Percentiles rank a stretch among this genome's conserved stretches.
phyloP scores from a whole-genome alignment of 208 protist genomes.

The Acanthamoeba triangularis region DNA sequence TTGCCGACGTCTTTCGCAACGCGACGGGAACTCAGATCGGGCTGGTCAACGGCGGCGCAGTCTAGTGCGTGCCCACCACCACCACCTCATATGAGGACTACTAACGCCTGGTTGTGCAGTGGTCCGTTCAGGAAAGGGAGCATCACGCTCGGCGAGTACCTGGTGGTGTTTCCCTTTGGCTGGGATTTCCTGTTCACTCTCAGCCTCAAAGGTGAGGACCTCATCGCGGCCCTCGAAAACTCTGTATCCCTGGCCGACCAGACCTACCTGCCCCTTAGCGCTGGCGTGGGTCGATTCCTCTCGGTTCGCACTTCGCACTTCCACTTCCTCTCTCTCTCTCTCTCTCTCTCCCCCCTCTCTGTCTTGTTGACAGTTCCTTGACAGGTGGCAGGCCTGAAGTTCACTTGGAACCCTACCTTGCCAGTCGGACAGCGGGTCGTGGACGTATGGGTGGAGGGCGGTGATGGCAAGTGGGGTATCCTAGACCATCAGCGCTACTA shows the following conservation, averaged over 20 bases:
- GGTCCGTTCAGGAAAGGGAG: background rate
- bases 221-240: conserved; percentile 32
- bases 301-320: background rate
- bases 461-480: background rate
- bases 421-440: conserved; percentile 45
- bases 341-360: too few species aligned
- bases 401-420: conserved; percentile 7
- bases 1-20: conserved; percentile 47
- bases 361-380: too few species aligned
- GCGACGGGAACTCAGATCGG: conserved; percentile 22
- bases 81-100: too few species aligned
- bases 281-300: conserved; percentile 51
- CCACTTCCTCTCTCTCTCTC: too few species aligned
- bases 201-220: background rate
- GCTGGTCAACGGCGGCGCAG: conserved; percentile 46
- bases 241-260: conserved; percentile 26
- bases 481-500: background rate
- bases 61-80: background rate
- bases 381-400: conserved; percentile 42
- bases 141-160: conserved; percentile 33
- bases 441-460: conserved; percentile 40
- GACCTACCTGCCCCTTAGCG: conserved; percentile 30
- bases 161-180: conserved; percentile 30
- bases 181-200: conserved; percentile 42
- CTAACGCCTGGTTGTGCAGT: background rate